Evolutionary conservation across 2,329 filamentous ascomycete genomes (phyloP).

Genomic region (Amauroascus niger): DNA sequence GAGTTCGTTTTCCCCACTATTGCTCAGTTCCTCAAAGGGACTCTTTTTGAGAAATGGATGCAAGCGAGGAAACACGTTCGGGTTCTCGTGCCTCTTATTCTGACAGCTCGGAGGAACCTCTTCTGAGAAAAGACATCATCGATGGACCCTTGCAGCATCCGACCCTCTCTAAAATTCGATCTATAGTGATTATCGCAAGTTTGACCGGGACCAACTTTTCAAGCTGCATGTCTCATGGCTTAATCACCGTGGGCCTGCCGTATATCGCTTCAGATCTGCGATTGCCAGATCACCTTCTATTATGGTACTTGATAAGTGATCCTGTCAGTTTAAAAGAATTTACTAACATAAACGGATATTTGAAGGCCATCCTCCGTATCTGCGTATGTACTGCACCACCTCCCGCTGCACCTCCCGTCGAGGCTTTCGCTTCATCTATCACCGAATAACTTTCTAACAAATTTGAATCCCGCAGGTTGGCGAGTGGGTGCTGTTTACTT

Average conservation of each 20-base stretch:
- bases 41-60: not conserved
- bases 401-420: not conserved
- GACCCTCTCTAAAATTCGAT: slow-evolving; percentile 6
- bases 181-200: slow-evolving; percentile 10
- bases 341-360: not conserved
- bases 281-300: slow-evolving; percentile 19
- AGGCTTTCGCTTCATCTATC: no score
- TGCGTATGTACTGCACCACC: slow-evolving; percentile 10
- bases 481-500: slow-evolving; percentile 38
- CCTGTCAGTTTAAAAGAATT: not conserved
- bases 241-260: slow-evolving; percentile 37
- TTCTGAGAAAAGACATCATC: slow-evolving; percentile 6
- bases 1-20: not conserved
- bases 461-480: slow-evolving; percentile 19
- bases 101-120: slow-evolving; percentile 4
- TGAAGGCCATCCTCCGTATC: slow-evolving; percentile 13
- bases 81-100: not conserved
- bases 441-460: not conserved
- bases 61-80: not conserved
- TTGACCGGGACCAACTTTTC: slow-evolving; percentile 21
- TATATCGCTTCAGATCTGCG: slow-evolving; percentile 32
- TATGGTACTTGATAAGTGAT: slow-evolving; percentile 7
- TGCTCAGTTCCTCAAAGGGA: not conserved
- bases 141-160: slow-evolving; percentile 1
- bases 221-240: slow-evolving; percentile 28